Percentiles rank a stretch among this genome's conserved stretches.
Conservation (phyloP, 129 eudicot species). For the Cynara cardunculus region DNA sequence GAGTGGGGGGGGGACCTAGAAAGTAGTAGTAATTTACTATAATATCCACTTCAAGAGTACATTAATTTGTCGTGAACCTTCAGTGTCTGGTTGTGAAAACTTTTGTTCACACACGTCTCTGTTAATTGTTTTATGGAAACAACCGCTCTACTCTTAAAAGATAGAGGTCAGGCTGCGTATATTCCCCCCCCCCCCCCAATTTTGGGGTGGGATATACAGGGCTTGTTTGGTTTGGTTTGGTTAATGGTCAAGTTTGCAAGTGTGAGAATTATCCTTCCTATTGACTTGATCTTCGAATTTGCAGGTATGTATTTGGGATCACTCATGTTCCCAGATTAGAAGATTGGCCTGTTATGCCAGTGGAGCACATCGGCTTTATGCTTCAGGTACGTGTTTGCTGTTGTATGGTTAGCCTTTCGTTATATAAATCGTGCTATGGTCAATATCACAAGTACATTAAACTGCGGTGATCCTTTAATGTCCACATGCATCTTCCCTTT, state of each 20-base stretch:
- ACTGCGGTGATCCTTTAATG: background rate
- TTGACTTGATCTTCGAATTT: constrained; percentile 2
- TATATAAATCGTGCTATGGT: background rate
- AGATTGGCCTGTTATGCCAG: constrained; percentile 98
- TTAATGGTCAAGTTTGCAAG: background rate
- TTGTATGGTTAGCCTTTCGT: background rate
- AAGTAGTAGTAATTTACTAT: background rate
- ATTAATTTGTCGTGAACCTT: background rate
- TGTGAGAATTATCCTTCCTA: background rate
- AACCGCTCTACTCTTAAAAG: background rate
- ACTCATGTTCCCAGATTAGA: constrained; percentile 94
- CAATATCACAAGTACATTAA: constrained; percentile 7
- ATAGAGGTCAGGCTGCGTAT: background rate
- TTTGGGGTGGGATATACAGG: background rate
- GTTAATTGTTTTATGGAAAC: background rate
- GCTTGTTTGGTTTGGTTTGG: background rate
- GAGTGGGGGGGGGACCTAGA: background rate
- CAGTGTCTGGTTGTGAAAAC: background rate
- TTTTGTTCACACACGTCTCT: background rate
- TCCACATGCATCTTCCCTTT: background rate
- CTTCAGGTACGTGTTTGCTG: constrained; percentile 54
- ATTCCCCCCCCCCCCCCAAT: background rate
- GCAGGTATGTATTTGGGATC: constrained; percentile 82
- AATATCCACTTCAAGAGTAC: background rate
- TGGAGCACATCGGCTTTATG: constrained; percentile 70